Base-by-base conservation (phyloP, 768 basidiomycete species). In the Amanita polypyramis region DNA sequence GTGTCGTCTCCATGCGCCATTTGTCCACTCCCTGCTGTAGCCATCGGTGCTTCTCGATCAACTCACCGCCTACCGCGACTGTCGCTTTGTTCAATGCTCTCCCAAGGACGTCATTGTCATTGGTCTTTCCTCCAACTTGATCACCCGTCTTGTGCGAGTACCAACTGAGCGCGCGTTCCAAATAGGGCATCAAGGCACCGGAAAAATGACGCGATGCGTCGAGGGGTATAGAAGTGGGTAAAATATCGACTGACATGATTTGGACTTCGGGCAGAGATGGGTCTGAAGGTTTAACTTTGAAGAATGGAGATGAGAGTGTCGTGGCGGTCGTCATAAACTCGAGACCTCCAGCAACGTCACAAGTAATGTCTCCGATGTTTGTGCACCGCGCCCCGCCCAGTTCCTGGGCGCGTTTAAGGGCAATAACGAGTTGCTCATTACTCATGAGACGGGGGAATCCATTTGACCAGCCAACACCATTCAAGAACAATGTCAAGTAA, bases 181-280 rank as follows among this genome's bases (percentile, higher is more conserved):
- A 61, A 60, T 93, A 93, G 2, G 84, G 84, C 49, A 73, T 48
- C 14, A 94, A 65, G 7, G 69, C 74, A 2, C 62, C 58, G 7
- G 84, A 85, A 63, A 96, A 96, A 51, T 85, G 80, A 19, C 70
- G 57, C 1, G 87, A 89, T 5, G 92, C 84, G 53, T 95, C 91
- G 47, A 79, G 66, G 1, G 92, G 87, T 20, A 97, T 72, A 48
- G 85, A 77, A 0, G 93, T 76, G 0, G 93, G 93, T 3, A 96
- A 75, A 55, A 95, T 96, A 58, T 97, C 93, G 43, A 94, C 85
- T 0, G 87, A 77, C 79, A 93, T 92, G 55, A 95, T 79, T 47
- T 85, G 79, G 33, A 79, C 74, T n/a, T 68, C 65, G 0, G 79
- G 78, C 10, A 79, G 69, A 2, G 62, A 54, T 0, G 73, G 67